phyloP scores from a whole-genome alignment of 106 monocot genomes.

The Iris macrosiphon region DNA sequence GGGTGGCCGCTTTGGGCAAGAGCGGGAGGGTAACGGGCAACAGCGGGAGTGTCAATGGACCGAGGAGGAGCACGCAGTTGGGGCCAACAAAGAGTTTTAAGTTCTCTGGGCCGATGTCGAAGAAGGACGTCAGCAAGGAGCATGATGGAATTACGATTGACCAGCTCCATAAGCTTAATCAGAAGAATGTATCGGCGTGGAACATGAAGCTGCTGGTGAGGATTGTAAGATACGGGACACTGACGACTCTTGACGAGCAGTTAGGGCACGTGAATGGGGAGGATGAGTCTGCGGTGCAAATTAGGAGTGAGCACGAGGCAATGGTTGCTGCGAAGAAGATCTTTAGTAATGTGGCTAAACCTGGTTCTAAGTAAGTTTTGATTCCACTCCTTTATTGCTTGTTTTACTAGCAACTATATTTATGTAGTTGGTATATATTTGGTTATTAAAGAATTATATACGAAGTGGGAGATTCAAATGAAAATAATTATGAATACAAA shows the following conservation, averaged over 20 bases:
- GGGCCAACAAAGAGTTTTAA: constrained; percentile 26
- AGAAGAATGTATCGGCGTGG: constrained; percentile 87
- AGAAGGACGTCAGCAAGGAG: constrained; percentile 10
- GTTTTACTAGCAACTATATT: too few species aligned
- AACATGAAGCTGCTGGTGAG: constrained; percentile 88
- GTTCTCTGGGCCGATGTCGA: constrained; percentile 14
- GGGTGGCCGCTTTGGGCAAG: constrained; percentile 24
- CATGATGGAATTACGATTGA: constrained; percentile 65
- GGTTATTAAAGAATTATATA: too few species aligned
- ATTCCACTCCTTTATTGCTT: background rate
- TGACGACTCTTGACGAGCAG: constrained; percentile 62
- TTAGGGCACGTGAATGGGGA: constrained; percentile 17
- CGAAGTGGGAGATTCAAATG: too few species aligned
- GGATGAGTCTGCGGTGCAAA: constrained; percentile 54
- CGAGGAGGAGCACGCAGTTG: constrained; percentile 20
- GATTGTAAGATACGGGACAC: constrained; percentile 48
- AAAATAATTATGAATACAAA: too few species aligned
- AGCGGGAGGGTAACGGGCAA: constrained; percentile 9
- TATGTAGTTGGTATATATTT: too few species aligned
- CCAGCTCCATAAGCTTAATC: constrained; percentile 56
- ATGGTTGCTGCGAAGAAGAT: constrained; percentile 71
- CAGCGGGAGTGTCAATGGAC: background rate
- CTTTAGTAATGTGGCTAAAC: constrained; percentile 64
- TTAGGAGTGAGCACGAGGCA: constrained; percentile 71
- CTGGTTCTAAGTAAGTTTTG: constrained; percentile 54